These are phyloP conservation scores for Cenchrus americanus DNA, from an alignment of 176 grass and related monocot species.

Conservation along the genomic window DNA sequence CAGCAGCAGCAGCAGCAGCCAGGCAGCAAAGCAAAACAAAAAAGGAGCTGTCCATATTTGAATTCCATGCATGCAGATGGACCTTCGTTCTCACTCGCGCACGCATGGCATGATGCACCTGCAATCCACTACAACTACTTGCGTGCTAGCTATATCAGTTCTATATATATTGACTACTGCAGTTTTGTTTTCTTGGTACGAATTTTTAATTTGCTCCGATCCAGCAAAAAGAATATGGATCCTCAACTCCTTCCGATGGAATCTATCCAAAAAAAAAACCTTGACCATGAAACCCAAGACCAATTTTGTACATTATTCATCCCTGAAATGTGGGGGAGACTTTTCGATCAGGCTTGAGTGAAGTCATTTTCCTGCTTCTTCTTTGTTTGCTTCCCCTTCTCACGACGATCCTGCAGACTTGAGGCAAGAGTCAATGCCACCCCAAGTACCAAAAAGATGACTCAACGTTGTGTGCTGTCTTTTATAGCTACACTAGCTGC, in stretches of 20 bases:
- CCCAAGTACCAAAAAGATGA: constrained; percentile 93
- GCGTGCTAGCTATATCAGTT: neutral
- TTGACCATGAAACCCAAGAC: constrained; percentile 17
- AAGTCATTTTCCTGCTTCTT: neutral
- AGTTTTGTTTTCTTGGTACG: neutral
- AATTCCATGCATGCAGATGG: neutral
- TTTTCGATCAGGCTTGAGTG: constrained; percentile 18
- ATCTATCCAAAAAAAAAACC: constrained; percentile 21
- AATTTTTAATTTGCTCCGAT: neutral
- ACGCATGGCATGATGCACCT: neutral
- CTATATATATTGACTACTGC: neutral
- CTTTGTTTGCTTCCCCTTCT: neutral
- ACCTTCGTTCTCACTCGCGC: neutral
- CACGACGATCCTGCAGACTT: neutral
- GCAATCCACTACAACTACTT: neutral
- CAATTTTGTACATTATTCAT: neutral
- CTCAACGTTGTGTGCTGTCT: constrained; percentile 56
- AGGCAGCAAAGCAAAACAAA: constrained; percentile 17
- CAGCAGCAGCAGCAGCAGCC: neutral
- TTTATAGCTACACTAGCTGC: constrained; percentile 57
- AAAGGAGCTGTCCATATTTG: constrained; percentile 51
- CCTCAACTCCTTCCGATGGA: neutral
- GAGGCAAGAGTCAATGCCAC: constrained; percentile 58
- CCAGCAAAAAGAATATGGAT: neutral
- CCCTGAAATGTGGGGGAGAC: constrained; percentile 32